phyloP scores from a whole-genome alignment of 169 alveolate species.

The Cardiosporidium cionae region DNA sequence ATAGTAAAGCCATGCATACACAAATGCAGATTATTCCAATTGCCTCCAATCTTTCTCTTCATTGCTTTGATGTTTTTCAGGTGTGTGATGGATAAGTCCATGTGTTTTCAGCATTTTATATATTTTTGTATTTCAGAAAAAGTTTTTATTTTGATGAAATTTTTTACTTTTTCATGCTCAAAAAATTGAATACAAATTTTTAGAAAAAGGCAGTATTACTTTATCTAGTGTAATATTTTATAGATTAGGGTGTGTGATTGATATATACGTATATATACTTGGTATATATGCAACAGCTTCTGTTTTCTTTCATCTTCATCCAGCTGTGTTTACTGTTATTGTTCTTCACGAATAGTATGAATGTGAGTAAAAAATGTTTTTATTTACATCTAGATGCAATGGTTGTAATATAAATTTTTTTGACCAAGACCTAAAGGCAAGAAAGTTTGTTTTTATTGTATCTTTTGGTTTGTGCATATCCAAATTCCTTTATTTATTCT shows the following conservation, averaged over 20 bases:
- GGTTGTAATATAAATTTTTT: neutral
- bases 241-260: too few relatives aligned
- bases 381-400: too few relatives aligned
- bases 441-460: neutral
- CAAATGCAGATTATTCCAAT: constrained; percentile 33
- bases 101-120: neutral
- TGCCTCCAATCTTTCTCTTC: constrained; percentile 9
- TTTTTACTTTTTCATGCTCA: neutral
- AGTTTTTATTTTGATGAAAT: neutral
- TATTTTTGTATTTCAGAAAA: neutral
- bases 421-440: neutral
- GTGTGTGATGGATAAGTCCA: neutral
- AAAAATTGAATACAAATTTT: neutral
- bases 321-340: neutral
- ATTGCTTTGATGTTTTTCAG: constrained; percentile 19
- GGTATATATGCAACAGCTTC: too few relatives aligned
- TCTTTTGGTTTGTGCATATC: neutral
- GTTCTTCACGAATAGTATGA: neutral
- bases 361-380: neutral
- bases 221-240: neutral
- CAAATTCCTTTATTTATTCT: neutral
- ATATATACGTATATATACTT: too few relatives aligned
- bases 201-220: neutral
- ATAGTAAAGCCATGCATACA: constrained; percentile 37
- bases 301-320: too few relatives aligned